Evolutionary conservation across 495 filamentous ascomycete genomes (phyloP).

Genomic region (Podospora appendiculata): DNA sequence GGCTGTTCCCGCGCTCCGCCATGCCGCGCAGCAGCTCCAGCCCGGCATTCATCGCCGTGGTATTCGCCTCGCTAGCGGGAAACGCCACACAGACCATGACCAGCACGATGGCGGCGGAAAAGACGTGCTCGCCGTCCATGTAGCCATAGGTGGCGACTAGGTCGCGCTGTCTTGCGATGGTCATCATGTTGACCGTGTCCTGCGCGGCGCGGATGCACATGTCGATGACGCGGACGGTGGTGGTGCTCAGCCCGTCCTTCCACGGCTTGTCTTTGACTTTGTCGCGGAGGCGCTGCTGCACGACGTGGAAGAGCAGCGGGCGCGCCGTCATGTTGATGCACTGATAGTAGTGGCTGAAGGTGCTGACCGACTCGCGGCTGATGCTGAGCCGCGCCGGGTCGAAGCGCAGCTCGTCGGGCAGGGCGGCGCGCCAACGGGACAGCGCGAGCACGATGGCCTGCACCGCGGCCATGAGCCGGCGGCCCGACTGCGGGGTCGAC

Average conservation of each 20-base stretch:
- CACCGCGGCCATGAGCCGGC: constrained; percentile 36
- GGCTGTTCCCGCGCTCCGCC: constrained; percentile 41
- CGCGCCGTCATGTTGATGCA: constrained; percentile 46
- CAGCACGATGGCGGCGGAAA: constrained; percentile 40
- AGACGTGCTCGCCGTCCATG: constrained; percentile 42
- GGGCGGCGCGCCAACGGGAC: constrained; percentile 31
- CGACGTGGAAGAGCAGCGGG: constrained; percentile 42
- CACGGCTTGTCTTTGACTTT: constrained; percentile 20
- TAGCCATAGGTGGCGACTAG: constrained; percentile 46
- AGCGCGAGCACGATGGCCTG: constrained; percentile 38
- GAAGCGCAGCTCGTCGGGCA: constrained; percentile 37
- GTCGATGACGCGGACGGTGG: constrained; percentile 39
- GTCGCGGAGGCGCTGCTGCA: constrained; percentile 33
- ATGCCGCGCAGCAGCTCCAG: constrained; percentile 35
- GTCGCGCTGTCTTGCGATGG: constrained; percentile 35
- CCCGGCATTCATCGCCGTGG: constrained; percentile 33
- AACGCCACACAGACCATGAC: constrained; percentile 45
- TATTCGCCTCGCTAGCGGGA: constrained; percentile 30
- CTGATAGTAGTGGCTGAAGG: constrained; percentile 42
- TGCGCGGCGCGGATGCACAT: constrained; percentile 40
- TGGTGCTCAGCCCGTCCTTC: constrained; percentile 33
- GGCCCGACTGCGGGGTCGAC: constrained; percentile 29
- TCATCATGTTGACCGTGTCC: constrained; percentile 40
- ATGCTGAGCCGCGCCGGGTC: constrained; percentile 32
- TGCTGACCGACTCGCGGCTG: constrained; percentile 38